Evolutionary conservation across 176 grass and related monocot genomes (phyloP), one percentile per base, ranked within the genome.

Genomic region (Avena insularis): DNA sequence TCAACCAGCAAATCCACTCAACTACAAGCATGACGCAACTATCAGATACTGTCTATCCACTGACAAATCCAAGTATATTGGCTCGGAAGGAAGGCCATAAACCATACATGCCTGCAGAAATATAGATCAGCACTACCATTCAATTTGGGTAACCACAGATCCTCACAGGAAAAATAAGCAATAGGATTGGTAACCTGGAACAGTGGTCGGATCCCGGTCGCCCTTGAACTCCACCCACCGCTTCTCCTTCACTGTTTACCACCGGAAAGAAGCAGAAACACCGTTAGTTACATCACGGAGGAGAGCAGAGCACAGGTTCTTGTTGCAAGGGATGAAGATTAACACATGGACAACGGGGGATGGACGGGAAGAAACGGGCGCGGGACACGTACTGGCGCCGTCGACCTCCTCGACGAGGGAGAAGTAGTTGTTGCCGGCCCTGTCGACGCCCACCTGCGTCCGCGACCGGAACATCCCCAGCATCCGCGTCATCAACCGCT

Each of bases 1-100:
- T 98, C 89, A 98, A 90, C 96, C 93, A 98, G 96, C 96, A 98
- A 89, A 94, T 98, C 96, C 96, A 98, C 92, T 98, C 96, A 73
- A 98, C 96, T 95, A 80, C 86, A 98, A 85, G 19, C 56, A 88
- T 19, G 9, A 77, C 56, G 82, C 12, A 64, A 19, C 47, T 66
- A 72, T 82, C 55, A 84, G 71, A 78, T 58, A 84, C 0, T 12
- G 75, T 49, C 23, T 45, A 90, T 8, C 12, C 35, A 64, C 40
- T 8, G 72, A 29, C 3, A 54, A 69, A 84, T 27, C 67, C 48
- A 63, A 78, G 7, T 5, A 89, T 20, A 36, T 9, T 8, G 48
- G 16, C 85, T 70, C 29, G 77, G 58, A 85, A 88, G 25, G 75
- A 88, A 71, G 77, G 46, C 3, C 36, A 14, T 36, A 88, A 80